Evolutionary conservation across 768 basidiomycete species (phyloP).

Genomic region (Galerina sulciceps): DNA sequence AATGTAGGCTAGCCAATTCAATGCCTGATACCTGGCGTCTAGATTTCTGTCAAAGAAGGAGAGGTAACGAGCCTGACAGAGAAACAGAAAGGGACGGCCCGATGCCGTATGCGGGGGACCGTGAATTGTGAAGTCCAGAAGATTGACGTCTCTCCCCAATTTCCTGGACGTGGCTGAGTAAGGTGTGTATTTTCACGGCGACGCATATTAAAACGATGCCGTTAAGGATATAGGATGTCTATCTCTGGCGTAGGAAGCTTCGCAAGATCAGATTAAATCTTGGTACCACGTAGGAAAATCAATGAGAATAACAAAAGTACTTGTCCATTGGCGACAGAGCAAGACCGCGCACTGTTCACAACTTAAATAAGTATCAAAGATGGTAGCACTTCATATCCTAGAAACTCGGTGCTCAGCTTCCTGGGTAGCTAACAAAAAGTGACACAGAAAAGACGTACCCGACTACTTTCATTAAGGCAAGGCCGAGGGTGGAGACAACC

Average conservation of each 20-base stretch:
- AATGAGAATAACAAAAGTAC: background rate
- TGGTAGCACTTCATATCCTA: conserved; percentile 16
- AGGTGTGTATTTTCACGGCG: conserved; percentile 2
- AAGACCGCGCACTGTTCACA: background rate
- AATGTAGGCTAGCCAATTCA: conserved; percentile 1
- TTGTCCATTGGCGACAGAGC: background rate
- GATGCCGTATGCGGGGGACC: conserved; percentile 10
- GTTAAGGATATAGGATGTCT: conserved; percentile 3
- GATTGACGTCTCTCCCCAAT: conserved; percentile 14
- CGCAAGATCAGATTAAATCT: conserved; percentile 1
- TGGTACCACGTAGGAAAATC: background rate
- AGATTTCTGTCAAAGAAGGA: conserved; percentile 13
- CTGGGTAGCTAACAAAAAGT: background rate
- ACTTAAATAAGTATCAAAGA: background rate
- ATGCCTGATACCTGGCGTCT: conserved; percentile 13
- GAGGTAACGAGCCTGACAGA: conserved; percentile 1
- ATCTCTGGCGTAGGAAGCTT: background rate
- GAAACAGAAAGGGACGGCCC: background rate
- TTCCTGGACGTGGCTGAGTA: conserved; percentile 7
- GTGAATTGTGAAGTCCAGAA: conserved; percentile 4
- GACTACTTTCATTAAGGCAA: conserved; percentile 70
- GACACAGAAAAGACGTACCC: conserved; percentile 52
- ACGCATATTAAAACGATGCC: background rate
- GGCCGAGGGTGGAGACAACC: conserved; percentile 89
- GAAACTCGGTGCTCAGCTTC: background rate